Conservation (phyloP, 768 basidiomycete species). For the Galerina marginata region DNA sequence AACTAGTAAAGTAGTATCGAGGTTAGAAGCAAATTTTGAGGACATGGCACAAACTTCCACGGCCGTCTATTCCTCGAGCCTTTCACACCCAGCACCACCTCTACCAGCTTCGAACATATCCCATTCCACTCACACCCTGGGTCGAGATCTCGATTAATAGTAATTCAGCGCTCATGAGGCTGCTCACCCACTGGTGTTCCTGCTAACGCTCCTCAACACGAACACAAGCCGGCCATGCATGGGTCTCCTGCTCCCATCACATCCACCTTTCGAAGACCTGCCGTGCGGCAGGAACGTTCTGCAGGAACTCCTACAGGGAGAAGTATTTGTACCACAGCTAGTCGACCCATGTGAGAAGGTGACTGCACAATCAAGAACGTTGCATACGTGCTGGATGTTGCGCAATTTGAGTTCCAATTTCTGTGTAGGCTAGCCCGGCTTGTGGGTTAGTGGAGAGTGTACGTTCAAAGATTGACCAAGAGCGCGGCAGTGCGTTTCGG, state of each 20-base stretch:
- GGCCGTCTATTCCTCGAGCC: constrained; percentile 86
- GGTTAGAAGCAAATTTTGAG: not conserved
- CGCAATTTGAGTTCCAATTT: constrained; percentile 97
- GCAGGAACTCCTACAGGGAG: constrained; percentile 94
- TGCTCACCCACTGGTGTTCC: constrained; percentile 89
- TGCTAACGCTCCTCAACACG: constrained; percentile 95
- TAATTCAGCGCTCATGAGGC: constrained; percentile 91
- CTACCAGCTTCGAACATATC: constrained; percentile 89
- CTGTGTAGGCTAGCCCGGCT: constrained; percentile 89
- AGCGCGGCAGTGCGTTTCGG: constrained; percentile 95
- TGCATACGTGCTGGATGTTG: constrained; percentile 96
- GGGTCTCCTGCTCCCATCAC: constrained; percentile 99
- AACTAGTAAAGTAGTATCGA: constrained; percentile 57
- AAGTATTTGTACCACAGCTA: constrained; percentile 99
- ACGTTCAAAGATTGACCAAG: constrained; percentile 95
- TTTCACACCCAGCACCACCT: constrained; percentile 63
- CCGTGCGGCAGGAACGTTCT: constrained; percentile 94
- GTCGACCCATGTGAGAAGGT: constrained; percentile 93
- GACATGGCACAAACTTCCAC: constrained; percentile 67
- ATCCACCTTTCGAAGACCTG: constrained; percentile 99
- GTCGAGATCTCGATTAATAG: constrained; percentile 68
- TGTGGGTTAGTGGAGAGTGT: constrained; percentile 95
- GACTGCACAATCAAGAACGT: constrained; percentile 96
- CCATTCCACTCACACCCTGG: constrained; percentile 84
- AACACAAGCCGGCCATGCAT: constrained; percentile 99